Evolutionary conservation across 1,139 yeast species (phyloP).

Genomic region (Protomyces inouyei): DNA sequence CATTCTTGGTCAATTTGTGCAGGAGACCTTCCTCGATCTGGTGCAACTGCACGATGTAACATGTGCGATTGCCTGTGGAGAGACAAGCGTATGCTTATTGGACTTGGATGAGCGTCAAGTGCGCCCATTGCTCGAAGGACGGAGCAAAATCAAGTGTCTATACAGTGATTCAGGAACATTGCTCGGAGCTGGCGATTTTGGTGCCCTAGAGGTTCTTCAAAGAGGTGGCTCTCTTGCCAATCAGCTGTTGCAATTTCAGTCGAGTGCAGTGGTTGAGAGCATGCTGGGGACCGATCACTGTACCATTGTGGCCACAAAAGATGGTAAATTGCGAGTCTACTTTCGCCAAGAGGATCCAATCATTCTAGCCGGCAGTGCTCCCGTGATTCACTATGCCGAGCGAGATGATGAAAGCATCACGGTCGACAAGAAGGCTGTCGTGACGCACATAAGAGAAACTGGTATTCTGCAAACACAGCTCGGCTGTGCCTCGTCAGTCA

Average conservation of each 20-base stretch:
- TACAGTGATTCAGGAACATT: background rate
- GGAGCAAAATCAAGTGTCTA: background rate
- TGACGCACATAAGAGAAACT: background rate
- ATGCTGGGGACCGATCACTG: background rate
- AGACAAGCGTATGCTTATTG: background rate
- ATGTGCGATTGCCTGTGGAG: background rate
- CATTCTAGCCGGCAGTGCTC: background rate
- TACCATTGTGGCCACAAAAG: background rate
- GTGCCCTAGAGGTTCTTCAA: background rate
- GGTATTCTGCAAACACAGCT: background rate
- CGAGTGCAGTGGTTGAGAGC: background rate
- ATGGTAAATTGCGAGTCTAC: background rate
- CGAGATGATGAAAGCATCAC: background rate
- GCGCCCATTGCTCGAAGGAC: background rate
- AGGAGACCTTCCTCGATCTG: constrained; percentile 1
- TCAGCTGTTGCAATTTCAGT: background rate
- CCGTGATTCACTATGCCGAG: background rate
- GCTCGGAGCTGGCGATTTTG: background rate
- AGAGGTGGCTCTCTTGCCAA: background rate
- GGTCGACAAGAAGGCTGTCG: background rate
- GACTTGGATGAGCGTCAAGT: background rate
- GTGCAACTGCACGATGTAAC: background rate
- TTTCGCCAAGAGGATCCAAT: background rate
- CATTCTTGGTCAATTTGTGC: constrained; percentile 10
- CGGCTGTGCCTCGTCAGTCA: background rate